Base-by-base conservation (phyloP, 768 basidiomycete species). In the Leccinellum albellum region DNA sequence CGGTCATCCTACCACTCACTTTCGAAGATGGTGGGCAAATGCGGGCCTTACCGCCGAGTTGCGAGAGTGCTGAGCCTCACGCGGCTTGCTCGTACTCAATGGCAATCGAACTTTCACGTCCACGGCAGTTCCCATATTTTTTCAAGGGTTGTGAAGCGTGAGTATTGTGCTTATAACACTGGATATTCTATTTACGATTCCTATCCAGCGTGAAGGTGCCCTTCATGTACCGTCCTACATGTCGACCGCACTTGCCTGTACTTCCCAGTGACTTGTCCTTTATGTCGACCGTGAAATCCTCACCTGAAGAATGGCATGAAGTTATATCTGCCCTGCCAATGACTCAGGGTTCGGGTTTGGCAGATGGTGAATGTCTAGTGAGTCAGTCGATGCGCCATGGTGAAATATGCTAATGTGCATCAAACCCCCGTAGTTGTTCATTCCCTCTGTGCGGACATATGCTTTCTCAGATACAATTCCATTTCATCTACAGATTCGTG, bases 241-340 rank as follows among this genome's bases (percentile, higher is more conserved):
- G 77, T 50, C 78, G 83, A n/a, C 78, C 87, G 0, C 74, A 75
- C 53, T 75, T 79, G 13, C 82, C 86, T 3, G 81, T 86, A 37
- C 65, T 82, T 13, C 68, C 76, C 1, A 63, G 57, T 4, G 71
- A 71, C 13, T 72, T 77, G 1, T 70, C 77, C 24, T 84, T 88
- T 64, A 76, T 85, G 58, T 79, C 80, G 0, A 79, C 80, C 3
- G 67, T 89, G 54, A 88, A 88, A 66, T 73, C 76, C 0, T 74
- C 78, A 4, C 86, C 87, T 8, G 87, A 87, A 64, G 87, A 88
- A 65, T 89, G 85, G 84, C 70, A 75, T 70, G 64, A 86, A 79
- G 66, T 77, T 64, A 70, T 74, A 13, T 75, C 77, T 28, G 66
- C 67, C n/a, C 65, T 87, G 62, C 68, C 75, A 45, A 73, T 75